Evolutionary conservation across 1,284 basidiomycete species (phyloP).

Genomic region (Puccinia novopanici): DNA sequence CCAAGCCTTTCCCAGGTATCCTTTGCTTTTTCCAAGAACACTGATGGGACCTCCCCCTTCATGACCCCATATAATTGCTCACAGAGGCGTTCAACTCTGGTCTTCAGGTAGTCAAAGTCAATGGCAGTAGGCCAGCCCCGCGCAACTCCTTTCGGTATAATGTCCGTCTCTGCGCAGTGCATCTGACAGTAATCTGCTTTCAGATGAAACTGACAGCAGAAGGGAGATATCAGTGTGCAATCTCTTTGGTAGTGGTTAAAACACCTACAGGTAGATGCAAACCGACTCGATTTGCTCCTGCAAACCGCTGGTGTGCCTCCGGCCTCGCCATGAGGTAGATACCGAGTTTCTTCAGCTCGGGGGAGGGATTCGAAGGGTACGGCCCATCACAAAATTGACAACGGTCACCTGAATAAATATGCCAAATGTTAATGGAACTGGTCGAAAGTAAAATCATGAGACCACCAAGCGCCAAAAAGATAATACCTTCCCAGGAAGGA

Average conservation of each 20-base stretch:
- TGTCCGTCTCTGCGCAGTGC: not conserved
- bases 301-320: not conserved
- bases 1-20: not conserved
- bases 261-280: not conserved
- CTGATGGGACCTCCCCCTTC: not conserved
- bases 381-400: slow-evolving; percentile 9
- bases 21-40: not conserved
- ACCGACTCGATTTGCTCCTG: not conserved
- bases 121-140: not conserved
- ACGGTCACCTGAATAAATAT: not conserved
- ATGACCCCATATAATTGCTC: no score
- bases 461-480: not conserved
- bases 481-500: no score
- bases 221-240: no score
- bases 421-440: no score
- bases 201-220: no score
- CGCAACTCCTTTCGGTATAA: not conserved
- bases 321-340: not conserved
- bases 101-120: not conserved
- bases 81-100: no score
- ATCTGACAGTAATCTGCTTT: not conserved
- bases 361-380: not conserved
- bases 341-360: not conserved
- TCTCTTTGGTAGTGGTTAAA: no score
- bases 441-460: no score